These are phyloP conservation scores for Boletus reticuloceps DNA, from an alignment of 768 basidiomycete genomes.

Conservation along the genomic window DNA sequence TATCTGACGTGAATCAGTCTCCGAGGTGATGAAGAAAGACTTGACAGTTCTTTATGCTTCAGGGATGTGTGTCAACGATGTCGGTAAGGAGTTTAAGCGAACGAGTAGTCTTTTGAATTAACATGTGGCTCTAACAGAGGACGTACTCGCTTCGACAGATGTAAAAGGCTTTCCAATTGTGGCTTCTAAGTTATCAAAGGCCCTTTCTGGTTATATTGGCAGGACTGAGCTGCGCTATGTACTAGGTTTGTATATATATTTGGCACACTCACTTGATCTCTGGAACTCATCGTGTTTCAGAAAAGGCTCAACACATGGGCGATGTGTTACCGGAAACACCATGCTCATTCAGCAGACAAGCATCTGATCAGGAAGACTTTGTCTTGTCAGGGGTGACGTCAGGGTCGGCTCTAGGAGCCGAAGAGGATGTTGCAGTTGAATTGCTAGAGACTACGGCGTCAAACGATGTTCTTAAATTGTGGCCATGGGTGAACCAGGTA, in stretches of 20 bases:
- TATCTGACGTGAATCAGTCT: slow-evolving; percentile 48
- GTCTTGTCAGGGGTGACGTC: slow-evolving; percentile 41
- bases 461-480: slow-evolving; percentile 61
- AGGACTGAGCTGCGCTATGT: slow-evolving; percentile 84
- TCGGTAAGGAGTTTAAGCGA: slow-evolving; percentile 55
- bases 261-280: not conserved
- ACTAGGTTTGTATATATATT: slow-evolving; percentile 52
- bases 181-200: slow-evolving; percentile 53
- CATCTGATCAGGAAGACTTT: slow-evolving; percentile 52
- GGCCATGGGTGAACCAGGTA: slow-evolving; percentile 96
- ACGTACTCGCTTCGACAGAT: slow-evolving; percentile 62
- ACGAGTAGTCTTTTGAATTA: not conserved
- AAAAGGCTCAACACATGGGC: slow-evolving; percentile 65
- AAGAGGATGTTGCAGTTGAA: slow-evolving; percentile 67
- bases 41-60: slow-evolving; percentile 68
- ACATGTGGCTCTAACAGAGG: slow-evolving; percentile 46
- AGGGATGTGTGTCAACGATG: slow-evolving; percentile 72
- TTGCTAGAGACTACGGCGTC: slow-evolving; percentile 60
- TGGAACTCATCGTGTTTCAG: slow-evolving; percentile 37
- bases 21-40: slow-evolving; percentile 86
- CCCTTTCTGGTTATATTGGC: slow-evolving; percentile 84
- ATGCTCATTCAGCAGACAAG: slow-evolving; percentile 62
- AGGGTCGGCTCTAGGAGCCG: slow-evolving; percentile 53
- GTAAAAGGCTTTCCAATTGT: slow-evolving; percentile 94
- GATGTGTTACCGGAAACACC: slow-evolving; percentile 60